A percentile compares a stretch with the other conserved stretches of the same genome.
Conservation (phyloP, 2,329 filamentous ascomycete genomes). For the Venturia carpophila region DNA sequence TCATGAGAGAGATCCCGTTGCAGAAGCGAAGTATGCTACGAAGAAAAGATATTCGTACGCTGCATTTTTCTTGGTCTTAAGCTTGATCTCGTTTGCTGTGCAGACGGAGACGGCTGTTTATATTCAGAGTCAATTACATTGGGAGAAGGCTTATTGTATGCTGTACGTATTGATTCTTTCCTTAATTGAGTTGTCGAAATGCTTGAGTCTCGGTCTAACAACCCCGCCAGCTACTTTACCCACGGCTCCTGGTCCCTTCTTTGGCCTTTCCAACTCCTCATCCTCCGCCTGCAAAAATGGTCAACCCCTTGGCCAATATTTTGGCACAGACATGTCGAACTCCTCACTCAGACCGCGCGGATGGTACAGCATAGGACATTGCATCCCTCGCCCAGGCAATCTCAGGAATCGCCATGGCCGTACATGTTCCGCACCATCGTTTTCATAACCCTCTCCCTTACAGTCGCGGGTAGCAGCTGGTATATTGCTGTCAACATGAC, state of each 20-base stretch:
- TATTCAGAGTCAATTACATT: slow-evolving; percentile 83
- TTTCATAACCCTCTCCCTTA: slow-evolving; percentile 76
- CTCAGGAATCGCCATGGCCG: slow-evolving; percentile 48
- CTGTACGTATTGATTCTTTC: slow-evolving; percentile 45
- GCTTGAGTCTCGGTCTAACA: background rate
- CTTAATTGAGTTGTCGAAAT: background rate
- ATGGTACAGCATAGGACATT: slow-evolving; percentile 81
- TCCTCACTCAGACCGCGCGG: slow-evolving; percentile 59
- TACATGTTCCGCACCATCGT: slow-evolving; percentile 77
- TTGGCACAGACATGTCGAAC: slow-evolving; percentile 64
- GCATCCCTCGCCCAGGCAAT: slow-evolving; percentile 47
- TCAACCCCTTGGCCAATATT: slow-evolving; percentile 74
- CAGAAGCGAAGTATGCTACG: slow-evolving; percentile 56
- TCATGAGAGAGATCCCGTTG: slow-evolving; percentile 67
- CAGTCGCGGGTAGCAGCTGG: slow-evolving; percentile 87
- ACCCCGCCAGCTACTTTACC: slow-evolving; percentile 60
- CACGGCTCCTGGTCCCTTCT: slow-evolving; percentile 89
- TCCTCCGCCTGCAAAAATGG: slow-evolving; percentile 72
- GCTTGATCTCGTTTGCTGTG: slow-evolving; percentile 78
- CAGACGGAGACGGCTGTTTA: slow-evolving; percentile 95
- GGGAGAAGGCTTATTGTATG: slow-evolving; percentile 99
- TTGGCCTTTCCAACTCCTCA: slow-evolving; percentile 75
- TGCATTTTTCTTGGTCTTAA: slow-evolving; percentile 71
- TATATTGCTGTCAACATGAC: slow-evolving; percentile 92
- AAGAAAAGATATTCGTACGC: slow-evolving; percentile 82